phyloP scores from a whole-genome alignment of 2,329 filamentous ascomycete species.

The Aspergillus sp. region DNA sequence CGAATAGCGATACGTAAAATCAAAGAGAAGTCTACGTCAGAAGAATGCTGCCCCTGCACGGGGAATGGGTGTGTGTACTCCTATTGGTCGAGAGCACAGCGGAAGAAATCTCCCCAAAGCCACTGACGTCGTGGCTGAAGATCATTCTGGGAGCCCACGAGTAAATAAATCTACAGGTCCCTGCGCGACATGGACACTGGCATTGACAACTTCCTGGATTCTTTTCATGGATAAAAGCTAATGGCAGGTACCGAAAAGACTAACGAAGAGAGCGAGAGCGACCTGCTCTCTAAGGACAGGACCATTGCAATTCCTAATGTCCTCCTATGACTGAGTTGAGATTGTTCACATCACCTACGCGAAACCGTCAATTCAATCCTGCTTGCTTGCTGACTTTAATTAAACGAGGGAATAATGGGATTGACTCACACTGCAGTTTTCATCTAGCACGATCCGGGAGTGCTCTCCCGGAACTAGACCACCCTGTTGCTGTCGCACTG shows the following conservation, averaged over 20 bases:
- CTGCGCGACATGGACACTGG: not conserved
- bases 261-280: not conserved
- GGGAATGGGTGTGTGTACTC: too few species aligned
- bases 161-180: not conserved
- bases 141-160: not conserved
- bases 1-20: too few species aligned
- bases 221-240: not conserved
- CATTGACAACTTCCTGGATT: not conserved
- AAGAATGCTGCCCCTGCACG: too few species aligned
- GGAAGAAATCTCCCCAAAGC: not conserved
- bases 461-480: constrained; percentile 24
- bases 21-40: too few species aligned
- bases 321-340: not conserved
- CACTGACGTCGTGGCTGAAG: constrained; percentile 3
- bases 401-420: not conserved
- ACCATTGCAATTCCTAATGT: not conserved
- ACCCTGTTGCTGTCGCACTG: constrained; percentile 13
- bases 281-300: not conserved
- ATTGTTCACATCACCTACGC: constrained; percentile 5
- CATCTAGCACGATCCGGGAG: constrained; percentile 4
- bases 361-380: not conserved
- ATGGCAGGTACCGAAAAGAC: not conserved
- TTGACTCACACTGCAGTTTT: constrained; percentile 13
- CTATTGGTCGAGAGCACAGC: too few species aligned
- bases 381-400: not conserved